These are phyloP conservation scores for Verticillium dahliae DNA, from an alignment of 2,329 filamentous ascomycete species.

Conservation along the genomic window DNA sequence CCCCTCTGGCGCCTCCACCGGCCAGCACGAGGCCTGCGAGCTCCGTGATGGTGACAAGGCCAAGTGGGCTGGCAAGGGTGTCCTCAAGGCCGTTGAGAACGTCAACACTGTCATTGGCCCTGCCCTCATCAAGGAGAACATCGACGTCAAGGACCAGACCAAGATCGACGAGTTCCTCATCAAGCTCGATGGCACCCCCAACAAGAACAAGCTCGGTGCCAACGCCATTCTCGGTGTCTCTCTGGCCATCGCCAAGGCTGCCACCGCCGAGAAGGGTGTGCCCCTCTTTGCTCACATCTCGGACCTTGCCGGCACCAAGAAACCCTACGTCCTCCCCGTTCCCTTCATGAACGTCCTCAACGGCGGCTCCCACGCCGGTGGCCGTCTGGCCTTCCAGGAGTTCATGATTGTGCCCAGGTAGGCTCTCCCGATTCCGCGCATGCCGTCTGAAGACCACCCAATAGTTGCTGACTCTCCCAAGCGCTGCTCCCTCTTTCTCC, in stretches of 20 bases:
- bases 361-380: constrained; percentile 89
- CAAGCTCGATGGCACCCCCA: constrained; percentile 74
- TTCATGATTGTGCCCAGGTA: constrained; percentile 90
- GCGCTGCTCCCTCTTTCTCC: constrained; percentile 79
- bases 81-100: constrained; percentile 78
- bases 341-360: constrained; percentile 94
- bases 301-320: constrained; percentile 82
- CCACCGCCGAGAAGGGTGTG: constrained; percentile 80
- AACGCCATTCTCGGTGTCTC: constrained; percentile 85
- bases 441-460: background rate
- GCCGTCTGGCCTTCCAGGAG: constrained; percentile 90
- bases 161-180: constrained; percentile 80
- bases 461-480: constrained; percentile 21
- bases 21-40: constrained; percentile 86
- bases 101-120: constrained; percentile 78
- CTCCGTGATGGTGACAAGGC: constrained; percentile 84
- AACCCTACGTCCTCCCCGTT: constrained; percentile 83
- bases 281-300: constrained; percentile 85
- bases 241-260: constrained; percentile 81
- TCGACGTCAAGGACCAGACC: constrained; percentile 83
- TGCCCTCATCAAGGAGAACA: constrained; percentile 71
- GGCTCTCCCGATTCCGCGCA: constrained; percentile 21
- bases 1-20: constrained; percentile 85
- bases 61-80: constrained; percentile 84
- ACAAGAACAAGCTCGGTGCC: constrained; percentile 84